Base-by-base conservation (phyloP, 2,329 filamentous ascomycete genomes). In the Penicillium sp. region DNA sequence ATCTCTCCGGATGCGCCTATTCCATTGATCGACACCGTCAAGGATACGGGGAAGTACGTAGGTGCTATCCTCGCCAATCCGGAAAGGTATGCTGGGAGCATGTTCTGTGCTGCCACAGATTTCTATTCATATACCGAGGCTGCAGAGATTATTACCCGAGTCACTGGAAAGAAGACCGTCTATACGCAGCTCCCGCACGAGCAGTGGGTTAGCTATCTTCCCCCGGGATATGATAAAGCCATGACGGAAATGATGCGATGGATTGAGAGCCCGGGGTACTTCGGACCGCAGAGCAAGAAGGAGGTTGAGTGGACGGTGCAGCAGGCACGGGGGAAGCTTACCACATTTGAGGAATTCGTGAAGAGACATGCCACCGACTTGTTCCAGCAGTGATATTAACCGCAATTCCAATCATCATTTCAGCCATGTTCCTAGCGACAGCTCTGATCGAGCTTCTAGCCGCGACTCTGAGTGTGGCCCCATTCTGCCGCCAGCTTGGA, bases 311-410 rank as follows among this genome's bases (percentile, higher is more conserved):
- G 64, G 66, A 60, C 66, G 31, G 54, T 51, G 20, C 41, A 54
- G 18, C 53, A 61, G 49, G 66, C 59, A 9, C 42, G 58, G n/a
- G 66, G 62, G 20, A 63, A 59, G 46, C 44, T 71, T 39, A 62
- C 64, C n/a, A 67, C 60, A 10, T 63, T 74, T 37, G 68, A 71
- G 47, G 69, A 72, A 61, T 73, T 56, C 46, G 51, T 53, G 13
- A 27, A 46, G 50, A 48, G 29, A 24, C 28, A 56, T 40, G 38
- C 28, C 13, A 23, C 40, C 6, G 37, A 45, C 12, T 10, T 50
- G 8, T 46, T 45, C 28, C 13, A 29, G 24, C 31, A 50, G 23
- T 29, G 9, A 29, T 18, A 18, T 18, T 18, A 18, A 18, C 15
- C 15, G 2, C 15, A 18, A 18, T 18, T 18, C 15, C 15, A 18